A percentile compares a stretch with the other conserved stretches of the same genome.
phyloP scores from a whole-genome alignment of 2,329 filamentous ascomycete genomes.

The Stachybotrys echinatus region DNA sequence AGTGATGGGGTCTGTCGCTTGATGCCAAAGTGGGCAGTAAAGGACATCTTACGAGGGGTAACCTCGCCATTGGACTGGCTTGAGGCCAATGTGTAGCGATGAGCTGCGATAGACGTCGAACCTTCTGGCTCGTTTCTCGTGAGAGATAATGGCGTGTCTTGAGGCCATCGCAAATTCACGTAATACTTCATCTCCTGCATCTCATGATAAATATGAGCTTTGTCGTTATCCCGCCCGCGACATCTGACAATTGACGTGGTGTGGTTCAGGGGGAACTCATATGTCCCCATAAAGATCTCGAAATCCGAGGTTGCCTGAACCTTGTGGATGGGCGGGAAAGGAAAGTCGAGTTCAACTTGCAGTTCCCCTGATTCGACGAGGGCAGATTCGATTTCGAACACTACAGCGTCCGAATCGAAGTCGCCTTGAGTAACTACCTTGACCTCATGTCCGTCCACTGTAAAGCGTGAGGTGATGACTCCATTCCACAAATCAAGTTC shows the following conservation, averaged over 20 bases:
- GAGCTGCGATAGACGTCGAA: slow-evolving; percentile 18
- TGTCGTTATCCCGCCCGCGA: no score
- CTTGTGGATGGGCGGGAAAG: no score
- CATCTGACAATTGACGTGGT: no score
- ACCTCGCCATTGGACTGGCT: slow-evolving; percentile 4
- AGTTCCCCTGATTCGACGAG: slow-evolving; percentile 26
- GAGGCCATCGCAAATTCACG: no score
- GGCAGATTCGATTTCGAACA: slow-evolving; percentile 27
- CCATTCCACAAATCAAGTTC: slow-evolving; percentile 13
- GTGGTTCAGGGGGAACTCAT: slow-evolving; percentile 32
- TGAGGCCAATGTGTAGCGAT: slow-evolving; percentile 24
- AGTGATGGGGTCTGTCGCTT: slow-evolving; percentile 14
- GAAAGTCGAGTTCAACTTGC: slow-evolving; percentile 34
- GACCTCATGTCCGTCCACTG: slow-evolving; percentile 20
- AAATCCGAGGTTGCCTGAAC: slow-evolving; percentile 39
- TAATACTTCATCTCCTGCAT: no score
- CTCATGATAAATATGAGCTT: slow-evolving; percentile 30
- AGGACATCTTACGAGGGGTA: no score
- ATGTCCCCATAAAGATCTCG: slow-evolving; percentile 34
- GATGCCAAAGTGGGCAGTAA: slow-evolving; percentile 28
- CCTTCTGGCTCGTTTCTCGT: slow-evolving; percentile 13
- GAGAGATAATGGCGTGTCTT: no score
- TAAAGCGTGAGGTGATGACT: slow-evolving; percentile 30
- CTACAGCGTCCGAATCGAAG: slow-evolving; percentile 30
- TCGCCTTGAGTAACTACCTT: slow-evolving; percentile 30